Evolutionary conservation across 805 yeast species (phyloP).

Genomic region (Zygotorulaspora chibaensis): DNA sequence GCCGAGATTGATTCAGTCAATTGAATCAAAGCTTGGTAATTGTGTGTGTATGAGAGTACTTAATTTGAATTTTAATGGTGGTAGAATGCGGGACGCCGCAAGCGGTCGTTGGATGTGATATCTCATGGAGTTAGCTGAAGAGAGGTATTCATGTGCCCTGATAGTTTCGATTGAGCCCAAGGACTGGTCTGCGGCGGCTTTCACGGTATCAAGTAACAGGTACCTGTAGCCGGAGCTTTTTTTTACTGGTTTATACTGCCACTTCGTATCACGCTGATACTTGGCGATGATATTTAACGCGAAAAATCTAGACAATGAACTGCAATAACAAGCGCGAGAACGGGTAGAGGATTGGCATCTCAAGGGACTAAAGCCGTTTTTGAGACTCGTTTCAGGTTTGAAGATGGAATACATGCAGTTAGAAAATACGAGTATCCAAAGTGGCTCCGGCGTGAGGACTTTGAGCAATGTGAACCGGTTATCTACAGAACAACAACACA

Average conservation of each 20-base stretch:
- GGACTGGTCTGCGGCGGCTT: too few relatives aligned
- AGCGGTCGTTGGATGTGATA: too few relatives aligned
- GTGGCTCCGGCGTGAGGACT: constrained; percentile 18
- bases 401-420: constrained; percentile 6
- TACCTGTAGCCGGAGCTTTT: neutral
- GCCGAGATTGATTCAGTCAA: too few relatives aligned
- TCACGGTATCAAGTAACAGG: too few relatives aligned
- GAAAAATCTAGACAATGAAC: constrained; percentile 6
- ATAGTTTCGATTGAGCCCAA: too few relatives aligned
- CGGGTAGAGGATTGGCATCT: neutral
- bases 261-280: neutral
- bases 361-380: neutral
- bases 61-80: too few relatives aligned
- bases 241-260: neutral
- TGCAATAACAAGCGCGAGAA: neutral
- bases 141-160: too few relatives aligned
- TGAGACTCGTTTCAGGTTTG: neutral
- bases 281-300: constrained; percentile 7
- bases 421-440: constrained; percentile 15
- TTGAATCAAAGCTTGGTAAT: too few relatives aligned
- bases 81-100: too few relatives aligned
- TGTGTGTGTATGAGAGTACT: too few relatives aligned
- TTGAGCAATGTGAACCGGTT: constrained; percentile 20
- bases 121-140: too few relatives aligned
- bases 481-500: constrained; percentile 21